Base-by-base conservation (phyloP, 176 grass and related monocot genomes). In the Puya raimondii region DNA sequence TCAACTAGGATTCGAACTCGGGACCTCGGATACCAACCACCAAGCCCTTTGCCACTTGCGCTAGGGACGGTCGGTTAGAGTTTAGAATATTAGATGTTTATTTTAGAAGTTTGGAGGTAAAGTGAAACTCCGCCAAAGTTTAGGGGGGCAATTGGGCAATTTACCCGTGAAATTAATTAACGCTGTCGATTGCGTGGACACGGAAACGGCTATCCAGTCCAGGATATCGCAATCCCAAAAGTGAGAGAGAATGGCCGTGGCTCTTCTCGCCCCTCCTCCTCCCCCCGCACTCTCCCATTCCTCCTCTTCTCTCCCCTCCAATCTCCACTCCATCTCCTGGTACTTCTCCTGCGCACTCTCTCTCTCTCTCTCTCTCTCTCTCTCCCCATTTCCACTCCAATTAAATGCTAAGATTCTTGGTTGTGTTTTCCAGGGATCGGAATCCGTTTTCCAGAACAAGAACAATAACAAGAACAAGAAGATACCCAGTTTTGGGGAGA, bases 181-280 rank as follows among this genome's bases (percentile, higher is more conserved):
- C 1, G 25, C 25, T 2, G 25, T 2, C 25, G 25, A 26, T 1
- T 26, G 29, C 29, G 29, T 33, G 29, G 29, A 33, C 29, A 33
- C 29, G 4, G 4, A 21, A 59, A 21, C n/a, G 54, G 54, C 16
- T 61, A 61, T 61, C 56, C 17, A 10, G 16, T 9, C 33, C 21
- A 61, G 56, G 16, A 61, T 61, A 61, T 61, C 56, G 56, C 56
- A 10, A 15, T 61, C 56, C 56, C 14, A 17, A n/a, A 22, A 61
- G 33, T 42, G 33, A 1, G 21, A 1, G 21, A 61, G 56, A 61
- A 61, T 71, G 16, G 71, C 33, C n/a, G 54, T 49, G 23, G 63
- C 81, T 76, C 83, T 91, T 29, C 72, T 86, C 75, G 84, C 72
- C 25, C 80, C 79, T 50, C 61, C 80, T 0, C 20, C 73, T 1